Evolutionary conservation across 441 rosid genomes (phyloP).

Genomic region (Mallotus japonicus): DNA sequence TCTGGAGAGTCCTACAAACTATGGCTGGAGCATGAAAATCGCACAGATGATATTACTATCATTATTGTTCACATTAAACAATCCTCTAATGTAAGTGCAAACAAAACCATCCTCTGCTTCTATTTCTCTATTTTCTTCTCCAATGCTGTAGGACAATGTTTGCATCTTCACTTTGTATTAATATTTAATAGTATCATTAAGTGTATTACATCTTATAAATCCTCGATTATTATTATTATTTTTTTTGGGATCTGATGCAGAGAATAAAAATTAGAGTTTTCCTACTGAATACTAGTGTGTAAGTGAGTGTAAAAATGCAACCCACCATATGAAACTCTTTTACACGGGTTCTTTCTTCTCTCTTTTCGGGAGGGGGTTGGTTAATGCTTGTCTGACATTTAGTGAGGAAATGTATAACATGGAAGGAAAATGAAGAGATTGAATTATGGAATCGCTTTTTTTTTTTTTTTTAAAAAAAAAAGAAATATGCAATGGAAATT

Average conservation of each 20-base stretch:
- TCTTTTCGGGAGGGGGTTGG: background rate
- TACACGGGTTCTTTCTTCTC: too few relatives aligned
- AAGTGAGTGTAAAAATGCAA: background rate
- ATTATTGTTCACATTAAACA: constrained; percentile 65
- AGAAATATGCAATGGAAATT: background rate
- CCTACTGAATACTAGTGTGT: background rate
- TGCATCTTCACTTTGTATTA: background rate
- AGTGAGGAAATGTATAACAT: too few relatives aligned
- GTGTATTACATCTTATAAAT: background rate
- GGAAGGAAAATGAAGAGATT: background rate
- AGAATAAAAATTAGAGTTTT: background rate
- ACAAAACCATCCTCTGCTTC: constrained; percentile 6
- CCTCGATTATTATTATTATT: background rate
- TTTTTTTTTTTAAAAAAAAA: too few relatives aligned
- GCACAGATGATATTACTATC: constrained; percentile 98
- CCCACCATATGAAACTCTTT: background rate
- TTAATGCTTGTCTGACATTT: background rate
- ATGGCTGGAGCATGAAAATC: constrained; percentile 82
- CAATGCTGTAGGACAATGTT: background rate
- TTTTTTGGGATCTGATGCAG: background rate
- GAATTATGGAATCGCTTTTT: too few relatives aligned
- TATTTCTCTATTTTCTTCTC: constrained; percentile 4
- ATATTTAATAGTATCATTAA: background rate
- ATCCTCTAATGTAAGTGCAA: constrained; percentile 45
- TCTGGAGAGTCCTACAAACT: constrained; percentile 89